Evolutionary conservation across 306 rosid species (phyloP), one percentile per base, ranked within the genome.

Genomic region (Delonix regia): DNA sequence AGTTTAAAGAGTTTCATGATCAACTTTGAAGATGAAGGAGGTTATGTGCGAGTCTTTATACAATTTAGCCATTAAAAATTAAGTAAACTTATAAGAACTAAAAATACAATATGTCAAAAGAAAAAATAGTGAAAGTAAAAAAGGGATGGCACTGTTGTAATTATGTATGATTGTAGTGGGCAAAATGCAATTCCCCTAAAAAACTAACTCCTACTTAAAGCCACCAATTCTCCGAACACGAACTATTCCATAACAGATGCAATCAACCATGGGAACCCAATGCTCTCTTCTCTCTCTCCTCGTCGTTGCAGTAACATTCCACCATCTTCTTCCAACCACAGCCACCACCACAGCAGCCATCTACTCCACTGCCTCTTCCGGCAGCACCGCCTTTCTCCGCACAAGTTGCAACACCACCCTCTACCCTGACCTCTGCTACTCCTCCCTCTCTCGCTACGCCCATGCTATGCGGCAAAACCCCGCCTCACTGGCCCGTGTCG

Each of bases 371-470:
- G 33, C 4, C n/a, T n/a, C n/a, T n/a, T n/a, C n/a, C n/a, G n/a
- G n/a, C n/a, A 0, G 0, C 9, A 22, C 72, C 6, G 21, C 33
- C 5, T 95, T 88, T 86, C 90, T 95, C 91, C 97, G 96, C 15
- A 59, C 81, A 0, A 90, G 87, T 74, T 95, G 99, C 86, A 80
- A 39, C 76, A 38, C 84, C 14, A 95, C 99, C 3, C 88, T 88
- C 14, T 93, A 95, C 82, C 91, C 96, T 0, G 92, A 89, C 73
- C 70, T 95, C 55, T 95, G 99, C 92, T 88, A 72, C 94, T n/a
- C 70, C 66, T 86, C 97, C 16, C 91, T 95, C 55, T 85, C 92
- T 39, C 96, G 86, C 82, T 95, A 88, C 83, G 86, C 98, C 80
- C 77, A 34, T 78, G 91, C 89, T 21, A 83, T 95, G 18, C 90